Base-by-base conservation (phyloP, 768 basidiomycete genomes). In the Lentinula lateritia region DNA sequence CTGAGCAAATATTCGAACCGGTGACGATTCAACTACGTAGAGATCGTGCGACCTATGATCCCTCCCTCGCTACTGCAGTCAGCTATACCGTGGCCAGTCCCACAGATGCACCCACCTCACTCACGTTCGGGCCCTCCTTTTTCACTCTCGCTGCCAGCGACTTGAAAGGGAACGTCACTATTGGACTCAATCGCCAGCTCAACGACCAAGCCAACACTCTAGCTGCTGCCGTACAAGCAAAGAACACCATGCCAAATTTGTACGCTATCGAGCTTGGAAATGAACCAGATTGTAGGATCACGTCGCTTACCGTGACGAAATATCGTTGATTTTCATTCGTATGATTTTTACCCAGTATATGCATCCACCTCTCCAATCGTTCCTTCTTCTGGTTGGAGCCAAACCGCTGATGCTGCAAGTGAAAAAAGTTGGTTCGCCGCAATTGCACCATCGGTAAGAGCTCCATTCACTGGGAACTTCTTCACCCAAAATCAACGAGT, bases 1-100 rank as follows among this genome's bases (percentile, higher is more conserved):
- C 20, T n/a, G 13, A 5, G 39, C 39, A n/a, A 45, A 45, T 48
- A 28, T 28, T 28, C 28, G 28, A 28, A 34, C 43, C 2, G 13
- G 36, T 52, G 12, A 28, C 15, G 23, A 7, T 18, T 6, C 13
- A 12, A 48, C 18, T n/a, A 10, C 32, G 15, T 61, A 77, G 76
- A 56, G 76, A 77, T 55, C 73, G 76, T 38, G 76, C 76, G n/a
- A 76, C 75, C 20, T 77, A 72, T 62, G 68, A 74, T 60, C 64
- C 75, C 0, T 63, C 52, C 39, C 66, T 76, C 23, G 48, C 64
- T 18, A 52, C 64, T 12, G 70, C 75, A 13, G 76, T 76, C 6
- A 71, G 72, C 58, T 77, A 75, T 62, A 75, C 73, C 9, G 75
- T 77, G 8, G 69, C 73, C 3, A 66, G 67, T 15, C 69, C 74